Percentiles rank a stretch among this genome's conserved stretches.
Conservation (phyloP, 1,139 yeast genomes). For the Candida sp. region DNA sequence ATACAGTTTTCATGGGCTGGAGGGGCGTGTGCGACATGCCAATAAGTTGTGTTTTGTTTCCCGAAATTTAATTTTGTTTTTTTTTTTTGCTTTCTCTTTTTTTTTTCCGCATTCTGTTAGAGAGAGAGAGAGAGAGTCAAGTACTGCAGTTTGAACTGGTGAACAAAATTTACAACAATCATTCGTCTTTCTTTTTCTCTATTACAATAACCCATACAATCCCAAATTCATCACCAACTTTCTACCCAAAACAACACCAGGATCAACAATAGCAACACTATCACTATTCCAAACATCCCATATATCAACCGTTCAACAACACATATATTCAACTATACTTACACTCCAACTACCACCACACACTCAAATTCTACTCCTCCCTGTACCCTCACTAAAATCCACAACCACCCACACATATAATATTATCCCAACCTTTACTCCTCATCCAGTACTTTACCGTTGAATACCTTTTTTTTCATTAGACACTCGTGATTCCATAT, state of each 20-base stretch:
- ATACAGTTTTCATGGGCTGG: not conserved
- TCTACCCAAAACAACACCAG: too few relatives aligned
- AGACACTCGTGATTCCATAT: not conserved
- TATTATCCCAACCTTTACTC: not conserved
- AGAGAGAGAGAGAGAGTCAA: too few relatives aligned
- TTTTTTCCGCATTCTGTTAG: conserved; percentile 1
- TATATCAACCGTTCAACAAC: not conserved
- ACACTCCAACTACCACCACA: not conserved
- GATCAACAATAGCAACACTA: too few relatives aligned
- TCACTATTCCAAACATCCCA: too few relatives aligned
- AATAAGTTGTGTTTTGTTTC: conserved; percentile 40
- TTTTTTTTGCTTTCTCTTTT: not conserved
- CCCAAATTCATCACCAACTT: not conserved
- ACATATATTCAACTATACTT: not conserved
- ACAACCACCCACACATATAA: not conserved
- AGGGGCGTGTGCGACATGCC: not conserved
- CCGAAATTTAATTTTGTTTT: conserved; percentile 60
- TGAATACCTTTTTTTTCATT: not conserved
- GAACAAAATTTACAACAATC: conserved; percentile 2
- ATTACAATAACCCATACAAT: not conserved
- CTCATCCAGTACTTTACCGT: not conserved
- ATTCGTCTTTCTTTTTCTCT: conserved; percentile 1
- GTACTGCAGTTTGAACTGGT: not conserved
- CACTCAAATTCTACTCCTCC: not conserved
- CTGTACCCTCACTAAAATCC: too few relatives aligned